phyloP scores from a whole-genome alignment of 176 grass and related monocot genomes.

The Aegilops sharonensis region DNA sequence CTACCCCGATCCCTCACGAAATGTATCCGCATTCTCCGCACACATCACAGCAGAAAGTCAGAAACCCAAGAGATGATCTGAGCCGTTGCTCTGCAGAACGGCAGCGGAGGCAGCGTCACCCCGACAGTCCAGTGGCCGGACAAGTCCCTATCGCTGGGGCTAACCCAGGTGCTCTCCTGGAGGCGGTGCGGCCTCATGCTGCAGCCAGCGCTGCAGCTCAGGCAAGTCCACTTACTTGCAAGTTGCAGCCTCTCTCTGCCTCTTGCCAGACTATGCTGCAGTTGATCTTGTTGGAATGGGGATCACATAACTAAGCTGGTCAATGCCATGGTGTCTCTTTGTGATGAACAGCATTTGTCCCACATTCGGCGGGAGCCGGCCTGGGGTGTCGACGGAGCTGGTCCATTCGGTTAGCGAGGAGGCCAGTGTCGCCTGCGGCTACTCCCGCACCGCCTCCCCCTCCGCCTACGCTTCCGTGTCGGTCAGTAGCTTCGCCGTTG shows the following conservation, averaged over 20 bases:
- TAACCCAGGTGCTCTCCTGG: constrained; percentile 51
- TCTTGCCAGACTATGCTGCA: background rate
- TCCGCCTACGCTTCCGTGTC: constrained; percentile 58
- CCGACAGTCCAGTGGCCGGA: constrained; percentile 63
- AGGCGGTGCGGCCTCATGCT: constrained; percentile 56
- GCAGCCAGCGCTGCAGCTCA: constrained; percentile 51
- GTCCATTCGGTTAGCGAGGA: constrained; percentile 44
- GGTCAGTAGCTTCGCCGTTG: constrained; percentile 27
- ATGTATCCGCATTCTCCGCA: background rate
- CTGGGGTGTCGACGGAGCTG: constrained; percentile 48
- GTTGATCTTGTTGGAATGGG: background rate
- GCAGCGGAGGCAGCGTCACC: constrained; percentile 41
- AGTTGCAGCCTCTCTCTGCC: background rate
- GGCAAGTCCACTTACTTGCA: background rate
- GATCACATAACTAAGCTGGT: background rate
- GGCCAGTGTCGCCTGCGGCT: constrained; percentile 45
- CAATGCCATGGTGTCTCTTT: background rate
- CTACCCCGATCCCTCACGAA: too few relatives aligned
- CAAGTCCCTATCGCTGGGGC: constrained; percentile 46
- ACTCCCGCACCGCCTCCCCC: constrained; percentile 35
- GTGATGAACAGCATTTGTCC: constrained; percentile 38
- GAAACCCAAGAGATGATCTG: background rate
- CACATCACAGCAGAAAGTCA: background rate
- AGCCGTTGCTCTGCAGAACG: constrained; percentile 44
- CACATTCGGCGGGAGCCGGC: constrained; percentile 53